Base-by-base conservation (phyloP, 768 basidiomycete species). In the Chalciporus pseudorubinellus region DNA sequence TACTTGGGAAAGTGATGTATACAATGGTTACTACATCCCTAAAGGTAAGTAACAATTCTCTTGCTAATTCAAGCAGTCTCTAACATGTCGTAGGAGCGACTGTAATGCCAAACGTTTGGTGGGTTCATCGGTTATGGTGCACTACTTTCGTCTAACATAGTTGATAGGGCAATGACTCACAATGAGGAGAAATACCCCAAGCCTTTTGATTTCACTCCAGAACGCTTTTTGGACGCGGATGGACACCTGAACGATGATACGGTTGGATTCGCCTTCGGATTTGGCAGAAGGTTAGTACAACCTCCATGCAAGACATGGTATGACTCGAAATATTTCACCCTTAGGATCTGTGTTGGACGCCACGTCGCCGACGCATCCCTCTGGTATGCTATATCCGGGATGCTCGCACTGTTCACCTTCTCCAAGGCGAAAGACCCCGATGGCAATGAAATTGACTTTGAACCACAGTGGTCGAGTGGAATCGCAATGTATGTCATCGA, bases 171-270 rank as follows among this genome's bases (percentile, higher is more conserved):
- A 16, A 71, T 73, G 46, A 51, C 69, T 5, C 71, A 62, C 19
- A 66, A 74, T 52, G 59, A 60, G 19, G 49, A 50, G 16, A 50
- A 55, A 16, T 74, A 72, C 48, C 68, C 68, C 3, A 50, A 61
- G 28, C 70, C 72, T 0, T 61, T 53, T 42, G 58, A 44, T n/a
- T 72, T 72, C 55, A 53, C 56, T 21, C 72, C 72, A 6, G 63
- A 66, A 26, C 68, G 70, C 2, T 67, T 68, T 49, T 51, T 68
- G 14, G 47, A 58, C 18, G 28, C 29, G 16, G 41, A 57, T n/a
- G 63, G 62, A 7, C 50, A 62, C 13, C 55, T 51, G 42, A 68
- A 46, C 53, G 40, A 46, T 11, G 65, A 71, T 36, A 59, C 62
- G 3, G 24, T 55, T 14, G 31, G 22, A 14, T 52, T 53, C 10